Base-by-base conservation (phyloP, 306 rosid species). In the Acacia acuminata region DNA sequence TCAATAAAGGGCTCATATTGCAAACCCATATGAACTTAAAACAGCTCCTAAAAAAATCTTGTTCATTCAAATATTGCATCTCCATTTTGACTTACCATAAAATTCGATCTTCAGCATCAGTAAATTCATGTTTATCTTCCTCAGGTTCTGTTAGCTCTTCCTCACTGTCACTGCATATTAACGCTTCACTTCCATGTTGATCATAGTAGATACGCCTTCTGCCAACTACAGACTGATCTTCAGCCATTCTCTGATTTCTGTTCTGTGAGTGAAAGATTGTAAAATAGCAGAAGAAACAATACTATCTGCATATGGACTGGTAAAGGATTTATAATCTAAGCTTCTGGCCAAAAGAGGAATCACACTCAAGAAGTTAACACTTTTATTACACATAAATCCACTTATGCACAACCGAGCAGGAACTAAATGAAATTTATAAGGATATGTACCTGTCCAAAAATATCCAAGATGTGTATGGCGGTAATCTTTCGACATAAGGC, bases 191-290 rank as follows among this genome's bases (percentile, higher is more conserved):
- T 76, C 98, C 99, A 75, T 88, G 92, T 75, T 86, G 90, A 66
- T 96, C 98, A 66, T 96, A 95, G 88, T 95, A 95, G 77, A 95
- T 95, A n/a, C 92, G 91, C 77, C 97, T 92, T 91, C 94, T 93
- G 83, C 99, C 97, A 24, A 93, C 96, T 38, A 96, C 98, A 25
- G 99, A 96, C 81, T 96, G 99, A 71, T 96, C 98, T 69, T 93
- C 99, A 45, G 96, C 96, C 99, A 96, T 96, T 89, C 97, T 96
- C 94, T 96, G 98, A 87, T 96, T 96, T 86, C 99, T 96, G 96
- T 72, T 83, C 91, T 85, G 90, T 73, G 87, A 77, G 83, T 77
- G 84, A 85, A 48, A 90, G 81, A 88, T 84, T 84, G 88, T 85
- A 83, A 90, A 92, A 89, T 72, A 84, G 81, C 79, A 77, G 74